Percentiles rank a stretch among this genome's conserved stretches.
These are phyloP conservation scores for Diaporthe citrichinensis DNA, from an alignment of 2,329 filamentous ascomycete genomes.

Conservation along the genomic window DNA sequence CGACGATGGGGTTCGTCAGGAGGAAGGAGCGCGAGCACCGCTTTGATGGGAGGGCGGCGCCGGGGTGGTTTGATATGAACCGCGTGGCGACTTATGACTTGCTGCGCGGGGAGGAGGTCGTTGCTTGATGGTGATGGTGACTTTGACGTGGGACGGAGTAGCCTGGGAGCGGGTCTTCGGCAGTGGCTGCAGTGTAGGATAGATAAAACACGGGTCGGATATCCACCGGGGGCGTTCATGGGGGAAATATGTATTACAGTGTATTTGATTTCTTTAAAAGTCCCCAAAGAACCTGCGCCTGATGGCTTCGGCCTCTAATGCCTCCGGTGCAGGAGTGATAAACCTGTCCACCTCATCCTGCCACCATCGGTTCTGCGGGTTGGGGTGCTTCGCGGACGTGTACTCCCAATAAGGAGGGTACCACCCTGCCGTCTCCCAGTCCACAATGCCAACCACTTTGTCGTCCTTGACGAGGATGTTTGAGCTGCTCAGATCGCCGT, in stretches of 20 bases:
- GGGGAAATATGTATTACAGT: background rate
- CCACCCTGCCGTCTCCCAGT: slow-evolving; percentile 64
- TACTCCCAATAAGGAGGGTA: slow-evolving; percentile 61
- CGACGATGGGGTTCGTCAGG: slow-evolving; percentile 2
- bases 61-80: slow-evolving; percentile 20
- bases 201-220: background rate
- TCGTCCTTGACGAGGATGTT: slow-evolving; percentile 59
- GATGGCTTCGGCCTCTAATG: slow-evolving; percentile 20
- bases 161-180: background rate
- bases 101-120: background rate
- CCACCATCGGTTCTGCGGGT: slow-evolving; percentile 30
- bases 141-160: background rate
- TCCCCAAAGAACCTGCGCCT: slow-evolving; percentile 24
- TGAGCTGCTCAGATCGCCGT: slow-evolving; percentile 62
- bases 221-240: background rate
- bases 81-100: slow-evolving; percentile 22
- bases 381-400: slow-evolving; percentile 34
- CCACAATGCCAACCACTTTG: slow-evolving; percentile 57
- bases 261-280: background rate
- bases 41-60: slow-evolving; percentile 15
- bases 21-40: slow-evolving; percentile 26
- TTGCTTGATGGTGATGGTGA: background rate
- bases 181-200: background rate
- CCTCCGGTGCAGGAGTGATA: background rate
- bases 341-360: slow-evolving; percentile 33